Evolutionary conservation across 1,139 yeast genomes (phyloP).

Genomic region (Suhomyces panamericanus): DNA sequence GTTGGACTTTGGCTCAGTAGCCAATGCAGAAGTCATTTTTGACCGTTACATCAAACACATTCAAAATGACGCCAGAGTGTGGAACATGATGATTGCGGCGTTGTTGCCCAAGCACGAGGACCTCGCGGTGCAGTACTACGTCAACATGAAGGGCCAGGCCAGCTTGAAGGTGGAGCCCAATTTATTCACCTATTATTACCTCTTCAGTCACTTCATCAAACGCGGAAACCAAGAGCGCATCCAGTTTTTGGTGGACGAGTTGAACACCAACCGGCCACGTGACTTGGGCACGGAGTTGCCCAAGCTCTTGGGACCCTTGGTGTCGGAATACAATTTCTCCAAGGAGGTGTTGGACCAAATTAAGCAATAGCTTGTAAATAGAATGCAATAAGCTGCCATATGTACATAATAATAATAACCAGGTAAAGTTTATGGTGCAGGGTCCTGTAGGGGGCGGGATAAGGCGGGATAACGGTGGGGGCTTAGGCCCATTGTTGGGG

Average conservation of each 20-base stretch:
- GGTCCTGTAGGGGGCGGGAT: not conserved
- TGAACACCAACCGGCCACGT: conserved; percentile 26
- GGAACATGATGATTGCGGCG: conserved; percentile 62
- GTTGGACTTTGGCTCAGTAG: conserved; percentile 48
- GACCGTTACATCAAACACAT: conserved; percentile 36
- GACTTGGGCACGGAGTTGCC: conserved; percentile 48
- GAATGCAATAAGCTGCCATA: not conserved
- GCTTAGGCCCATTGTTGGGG: not conserved
- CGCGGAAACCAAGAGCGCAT: conserved; percentile 34
- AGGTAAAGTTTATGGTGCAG: too few species aligned
- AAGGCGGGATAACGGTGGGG: not conserved
- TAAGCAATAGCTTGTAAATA: conserved; percentile 5
- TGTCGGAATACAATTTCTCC: conserved; percentile 14
- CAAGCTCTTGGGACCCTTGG: conserved; percentile 23
- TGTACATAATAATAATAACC: not conserved
- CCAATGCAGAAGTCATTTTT: conserved; percentile 51
- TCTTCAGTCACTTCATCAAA: conserved; percentile 46
- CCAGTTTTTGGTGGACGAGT: conserved; percentile 38
- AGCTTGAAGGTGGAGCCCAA: conserved; percentile 44
- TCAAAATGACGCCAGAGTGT: conserved; percentile 44
- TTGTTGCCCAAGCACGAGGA: conserved; percentile 38
- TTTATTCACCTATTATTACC: conserved; percentile 55
- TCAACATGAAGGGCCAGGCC: conserved; percentile 26
- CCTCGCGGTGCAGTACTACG: conserved; percentile 44
- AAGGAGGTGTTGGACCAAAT: conserved; percentile 11